phyloP scores from a whole-genome alignment of 257 asterid species.

The Rauvolfia tetraphylla region DNA sequence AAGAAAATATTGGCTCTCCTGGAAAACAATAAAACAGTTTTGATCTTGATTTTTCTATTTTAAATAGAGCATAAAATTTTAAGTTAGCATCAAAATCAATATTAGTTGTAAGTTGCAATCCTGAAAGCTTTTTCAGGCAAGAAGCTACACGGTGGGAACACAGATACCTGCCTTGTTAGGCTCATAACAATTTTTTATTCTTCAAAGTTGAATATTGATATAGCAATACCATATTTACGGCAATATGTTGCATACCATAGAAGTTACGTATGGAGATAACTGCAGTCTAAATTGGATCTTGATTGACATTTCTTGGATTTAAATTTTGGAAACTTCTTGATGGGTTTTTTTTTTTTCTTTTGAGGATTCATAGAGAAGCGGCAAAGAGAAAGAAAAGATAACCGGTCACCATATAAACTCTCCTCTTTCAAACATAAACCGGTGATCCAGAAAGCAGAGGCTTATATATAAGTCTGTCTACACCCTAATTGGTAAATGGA shows the following conservation, averaged over 20 bases:
- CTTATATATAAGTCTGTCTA: background rate
- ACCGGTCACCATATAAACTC: background rate
- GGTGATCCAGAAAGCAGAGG: too few relatives aligned
- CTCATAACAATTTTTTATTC: background rate
- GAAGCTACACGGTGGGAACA: too few relatives aligned
- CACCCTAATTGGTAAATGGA: background rate
- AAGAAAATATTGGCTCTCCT: too few relatives aligned
- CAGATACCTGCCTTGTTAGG: too few relatives aligned
- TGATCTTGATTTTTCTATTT: too few relatives aligned
- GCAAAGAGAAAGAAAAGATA: background rate
- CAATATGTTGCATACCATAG: background rate
- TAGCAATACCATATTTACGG: background rate
- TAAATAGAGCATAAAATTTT: too few relatives aligned
- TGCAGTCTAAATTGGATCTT: background rate
- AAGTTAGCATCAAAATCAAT: too few relatives aligned
- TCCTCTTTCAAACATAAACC: too few relatives aligned
- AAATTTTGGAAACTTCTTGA: background rate
- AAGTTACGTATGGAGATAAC: background rate
- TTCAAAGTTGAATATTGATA: background rate
- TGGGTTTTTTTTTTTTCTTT: too few relatives aligned
- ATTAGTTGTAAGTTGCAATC: too few relatives aligned
- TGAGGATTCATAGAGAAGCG: background rate
- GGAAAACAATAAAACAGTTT: too few relatives aligned
- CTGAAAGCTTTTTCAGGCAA: too few relatives aligned
- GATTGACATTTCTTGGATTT: background rate